Evolutionary conservation across 1,284 basidiomycete species (phyloP).

Genomic region (Cryptococcus sp.): DNA sequence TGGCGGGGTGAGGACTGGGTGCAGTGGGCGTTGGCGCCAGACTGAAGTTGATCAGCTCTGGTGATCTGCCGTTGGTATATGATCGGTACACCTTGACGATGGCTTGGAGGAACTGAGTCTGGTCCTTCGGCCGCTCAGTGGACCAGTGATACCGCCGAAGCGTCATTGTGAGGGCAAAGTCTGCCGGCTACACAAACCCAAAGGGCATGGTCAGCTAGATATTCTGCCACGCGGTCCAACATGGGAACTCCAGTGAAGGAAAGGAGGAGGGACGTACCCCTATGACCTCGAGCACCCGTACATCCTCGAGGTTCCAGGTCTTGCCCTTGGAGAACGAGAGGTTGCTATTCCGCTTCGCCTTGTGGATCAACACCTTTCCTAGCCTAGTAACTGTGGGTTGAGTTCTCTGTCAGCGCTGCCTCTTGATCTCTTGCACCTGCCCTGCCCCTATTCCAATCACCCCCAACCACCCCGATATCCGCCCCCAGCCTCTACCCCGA

Average conservation of each 20-base stretch:
- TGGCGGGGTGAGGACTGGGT: background rate
- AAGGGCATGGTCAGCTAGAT: no score
- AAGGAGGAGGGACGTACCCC: constrained; percentile 64
- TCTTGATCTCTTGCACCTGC: background rate
- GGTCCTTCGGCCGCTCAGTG: constrained; percentile 69
- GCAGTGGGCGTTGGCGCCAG: constrained; percentile 7
- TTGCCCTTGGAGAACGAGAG: constrained; percentile 96
- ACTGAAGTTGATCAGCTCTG: constrained; percentile 46
- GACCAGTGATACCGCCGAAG: constrained; percentile 78
- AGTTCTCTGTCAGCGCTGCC: background rate
- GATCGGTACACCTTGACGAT: constrained; percentile 67
- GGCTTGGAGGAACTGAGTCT: constrained; percentile 66
- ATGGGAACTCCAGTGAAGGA: background rate
- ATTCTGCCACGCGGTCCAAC: background rate
- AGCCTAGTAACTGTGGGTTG: constrained; percentile 58
- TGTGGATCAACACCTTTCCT: constrained; percentile 77
- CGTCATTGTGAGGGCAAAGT: constrained; percentile 75
- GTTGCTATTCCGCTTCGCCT: constrained; percentile 93
- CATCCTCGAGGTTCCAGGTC: constrained; percentile 84
- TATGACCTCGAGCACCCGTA: constrained; percentile 72
- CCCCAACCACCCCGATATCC: background rate
- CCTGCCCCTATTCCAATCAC: no score
- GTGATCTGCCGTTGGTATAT: constrained; percentile 58
- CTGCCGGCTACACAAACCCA: constrained; percentile 54
- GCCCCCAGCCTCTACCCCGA: no score